A percentile compares a stretch with the other conserved stretches of the same genome.
Conservation (phyloP, 495 filamentous ascomycete genomes). For the Clohesyomyces aquaticus region DNA sequence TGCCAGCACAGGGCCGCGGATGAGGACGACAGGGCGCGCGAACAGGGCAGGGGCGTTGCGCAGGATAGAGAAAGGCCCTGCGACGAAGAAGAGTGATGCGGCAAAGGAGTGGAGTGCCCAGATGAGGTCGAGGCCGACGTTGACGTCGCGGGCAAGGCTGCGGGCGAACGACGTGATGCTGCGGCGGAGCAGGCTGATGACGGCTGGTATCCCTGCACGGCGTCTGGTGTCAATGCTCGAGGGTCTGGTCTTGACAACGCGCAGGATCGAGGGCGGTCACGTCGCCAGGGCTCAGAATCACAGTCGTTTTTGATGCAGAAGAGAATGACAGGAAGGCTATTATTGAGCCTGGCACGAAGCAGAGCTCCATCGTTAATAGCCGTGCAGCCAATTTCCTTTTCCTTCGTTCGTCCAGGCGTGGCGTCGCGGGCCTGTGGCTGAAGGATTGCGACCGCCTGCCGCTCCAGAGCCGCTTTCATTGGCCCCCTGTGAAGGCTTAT, state of each 20-base stretch:
- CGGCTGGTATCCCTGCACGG: not conserved
- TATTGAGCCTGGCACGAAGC: not conserved
- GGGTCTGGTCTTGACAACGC: not conserved
- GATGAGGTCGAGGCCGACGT: not conserved
- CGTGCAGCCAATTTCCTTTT: not conserved
- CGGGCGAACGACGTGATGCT: not conserved
- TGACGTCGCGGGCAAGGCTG: not conserved
- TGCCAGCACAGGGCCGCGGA: conserved; percentile 1
- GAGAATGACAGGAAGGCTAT: not conserved
- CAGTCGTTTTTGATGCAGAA: too few relatives aligned
- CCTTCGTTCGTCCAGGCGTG: not conserved
- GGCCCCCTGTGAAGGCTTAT: too few relatives aligned
- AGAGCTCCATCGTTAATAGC: not conserved
- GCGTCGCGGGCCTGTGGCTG: not conserved
- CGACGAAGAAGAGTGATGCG: not conserved
- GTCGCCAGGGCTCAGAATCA: too few relatives aligned
- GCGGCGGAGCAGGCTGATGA: not conserved
- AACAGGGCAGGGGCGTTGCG: not conserved
- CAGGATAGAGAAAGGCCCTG: not conserved
- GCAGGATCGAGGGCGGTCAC: not conserved
- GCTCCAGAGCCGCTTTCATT: too few relatives aligned
- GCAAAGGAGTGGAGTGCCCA: not conserved
- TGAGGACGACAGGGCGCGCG: not conserved
- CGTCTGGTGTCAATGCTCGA: not conserved
- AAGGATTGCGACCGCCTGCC: not conserved